Evolutionary conservation across 768 basidiomycete species (phyloP).

Genomic region (Tricholoma bakamatsutake): DNA sequence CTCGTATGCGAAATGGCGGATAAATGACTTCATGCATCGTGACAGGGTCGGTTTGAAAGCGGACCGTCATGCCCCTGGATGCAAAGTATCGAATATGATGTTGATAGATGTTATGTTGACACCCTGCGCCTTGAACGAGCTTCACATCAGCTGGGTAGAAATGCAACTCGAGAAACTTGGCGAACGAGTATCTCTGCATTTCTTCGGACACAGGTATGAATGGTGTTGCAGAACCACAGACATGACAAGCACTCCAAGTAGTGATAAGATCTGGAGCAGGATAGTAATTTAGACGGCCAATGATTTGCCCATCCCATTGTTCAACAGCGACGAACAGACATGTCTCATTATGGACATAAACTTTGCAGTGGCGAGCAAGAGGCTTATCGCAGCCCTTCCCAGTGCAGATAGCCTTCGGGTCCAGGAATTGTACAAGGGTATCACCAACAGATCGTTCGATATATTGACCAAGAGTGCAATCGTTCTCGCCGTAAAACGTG

Average conservation of each 20-base stretch:
- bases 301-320: conserved; percentile 79
- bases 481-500: conserved; percentile 90
- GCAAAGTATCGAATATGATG: conserved; percentile 93
- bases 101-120: conserved; percentile 91
- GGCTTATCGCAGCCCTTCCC: conserved; percentile 84
- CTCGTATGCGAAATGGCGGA: conserved; percentile 81
- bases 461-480: conserved; percentile 89
- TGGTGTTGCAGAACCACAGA: conserved; percentile 74
- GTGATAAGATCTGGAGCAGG: conserved; percentile 74
- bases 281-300: conserved; percentile 43
- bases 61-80: conserved; percentile 74
- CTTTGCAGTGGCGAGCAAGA: conserved; percentile 75
- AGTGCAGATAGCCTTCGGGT: conserved; percentile 72
- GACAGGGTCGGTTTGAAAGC: conserved; percentile 83
- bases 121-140: conserved; percentile 82
- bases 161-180: conserved; percentile 92
- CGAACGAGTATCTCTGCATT: conserved; percentile 91
- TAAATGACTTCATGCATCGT: conserved; percentile 82
- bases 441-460: conserved; percentile 76
- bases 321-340: conserved; percentile 82
- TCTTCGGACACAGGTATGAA: conserved; percentile 88
- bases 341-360: conserved; percentile 88
- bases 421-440: conserved; percentile 60
- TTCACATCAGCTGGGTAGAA: conserved; percentile 90
- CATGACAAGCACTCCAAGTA: conserved; percentile 86